Evolutionary conservation across 108 stramenopile species (phyloP), one percentile per base, ranked within the genome.

Genomic region (Chaetoceros tenuissimus): DNA sequence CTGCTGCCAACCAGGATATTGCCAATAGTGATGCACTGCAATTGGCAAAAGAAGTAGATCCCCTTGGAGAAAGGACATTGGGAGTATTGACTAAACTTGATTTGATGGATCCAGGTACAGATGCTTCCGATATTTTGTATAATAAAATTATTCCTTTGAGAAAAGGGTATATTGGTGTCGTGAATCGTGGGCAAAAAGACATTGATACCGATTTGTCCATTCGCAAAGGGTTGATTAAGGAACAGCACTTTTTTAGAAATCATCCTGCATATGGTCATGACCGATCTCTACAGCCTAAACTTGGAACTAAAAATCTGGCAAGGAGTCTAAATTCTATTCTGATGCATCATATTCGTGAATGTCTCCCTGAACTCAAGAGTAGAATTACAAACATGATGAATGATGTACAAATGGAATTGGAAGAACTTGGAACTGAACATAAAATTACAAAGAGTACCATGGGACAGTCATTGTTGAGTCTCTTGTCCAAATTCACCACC

Each of bases 81-180:
- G 99, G 99, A 3, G 97, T 99, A 3, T 61, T 99, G 24, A 99
- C 97, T 24, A 99, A 99, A 73, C 63, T 97, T 16, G 99, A 99
- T 71, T 73, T 98, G 44, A 96, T 99, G 95, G 99, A 98, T 74
- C 89, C 89, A n/a, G 97, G 97, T 25, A 97, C 96, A 31, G 97
- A 98, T 75, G 93, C 87, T 0, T 55, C 67, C 26, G 94, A 97
- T 29, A 89, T 96, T 48, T 77, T 99, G 46, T 51, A 74, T 30
- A 97, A 97, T 62, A 77, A 77, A 46, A 80, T 97, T 22, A 94
- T 97, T 45, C 94, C 96, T 3, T 73, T 98, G 7, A 72, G 89
- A 13, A 68, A 80, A 23, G 99, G 99, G 23, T 99, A 93, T 66
- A 89, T 99, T 55, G 97, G 74, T 34, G 89, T 97, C 5, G 95